Percentiles rank a stretch among this genome's conserved stretches.
phyloP scores from a whole-genome alignment of 2,329 filamentous ascomycete species.

The Aspergillus costaricaensis region DNA sequence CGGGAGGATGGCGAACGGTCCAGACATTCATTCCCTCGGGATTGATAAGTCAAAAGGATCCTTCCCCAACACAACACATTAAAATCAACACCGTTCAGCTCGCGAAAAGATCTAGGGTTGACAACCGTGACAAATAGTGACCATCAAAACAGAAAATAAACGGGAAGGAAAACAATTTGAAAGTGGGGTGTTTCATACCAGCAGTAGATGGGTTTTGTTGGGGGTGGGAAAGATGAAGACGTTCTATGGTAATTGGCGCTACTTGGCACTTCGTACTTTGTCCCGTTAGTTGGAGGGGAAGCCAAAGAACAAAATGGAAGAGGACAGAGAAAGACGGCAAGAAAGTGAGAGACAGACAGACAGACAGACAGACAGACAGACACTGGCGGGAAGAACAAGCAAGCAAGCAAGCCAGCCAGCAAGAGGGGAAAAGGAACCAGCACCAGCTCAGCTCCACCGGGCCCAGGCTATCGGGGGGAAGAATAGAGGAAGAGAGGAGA shows the following conservation, averaged over 20 bases:
- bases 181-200: neutral
- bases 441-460: conserved; percentile 8
- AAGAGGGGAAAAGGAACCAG: conserved; percentile 1
- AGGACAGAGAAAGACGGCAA: neutral
- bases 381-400: neutral
- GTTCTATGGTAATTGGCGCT: neutral
- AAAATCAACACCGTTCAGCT: neutral
- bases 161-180: neutral
- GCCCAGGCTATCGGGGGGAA: neutral
- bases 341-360: neutral
- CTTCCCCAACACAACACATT: neutral
- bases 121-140: too few relatives aligned
- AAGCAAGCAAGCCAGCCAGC: neutral
- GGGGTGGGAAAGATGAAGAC: too few relatives aligned
- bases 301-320: neutral
- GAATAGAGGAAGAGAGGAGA: too few relatives aligned
- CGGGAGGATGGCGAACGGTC: neutral
- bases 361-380: too few relatives aligned
- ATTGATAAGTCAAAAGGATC: neutral
- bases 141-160: neutral
- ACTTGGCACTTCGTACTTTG: too few relatives aligned
- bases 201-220: too few relatives aligned
- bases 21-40: neutral
- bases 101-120: neutral
- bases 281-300: too few relatives aligned